Percentiles rank a stretch among this genome's conserved stretches.
Conservation (phyloP, 83 land plant genomes). For the Larix sibirica region DNA sequence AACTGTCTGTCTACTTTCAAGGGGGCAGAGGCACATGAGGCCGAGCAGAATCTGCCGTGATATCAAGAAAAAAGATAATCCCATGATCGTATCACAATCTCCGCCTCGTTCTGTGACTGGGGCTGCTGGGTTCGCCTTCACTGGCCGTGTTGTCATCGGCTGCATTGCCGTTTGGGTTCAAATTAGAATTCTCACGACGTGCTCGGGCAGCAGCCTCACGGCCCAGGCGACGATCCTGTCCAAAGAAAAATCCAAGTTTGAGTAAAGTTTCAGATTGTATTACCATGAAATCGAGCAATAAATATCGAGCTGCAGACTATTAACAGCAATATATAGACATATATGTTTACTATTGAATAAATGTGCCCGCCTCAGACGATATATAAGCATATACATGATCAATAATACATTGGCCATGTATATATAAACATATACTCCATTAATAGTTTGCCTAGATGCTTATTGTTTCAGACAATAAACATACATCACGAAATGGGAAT, state of each 20-base stretch:
- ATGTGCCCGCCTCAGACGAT: too few species aligned
- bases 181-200: not conserved
- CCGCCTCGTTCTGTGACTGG: conserved; percentile 16
- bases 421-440: too few species aligned
- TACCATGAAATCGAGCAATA: too few species aligned
- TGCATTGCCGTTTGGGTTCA: conserved; percentile 9
- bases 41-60: too few species aligned
- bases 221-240: not conserved
- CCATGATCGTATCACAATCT: not conserved
- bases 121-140: conserved; percentile 7
- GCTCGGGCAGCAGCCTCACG: conserved; percentile 15
- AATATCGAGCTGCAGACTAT: too few species aligned
- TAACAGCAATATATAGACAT: too few species aligned
- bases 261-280: not conserved
- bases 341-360: too few species aligned
- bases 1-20: not conserved
- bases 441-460: too few species aligned
- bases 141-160: not conserved
- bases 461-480: not conserved
- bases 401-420: too few species aligned
- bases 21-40: not conserved
- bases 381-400: too few species aligned
- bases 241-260: not conserved
- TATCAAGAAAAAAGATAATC: not conserved
- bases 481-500: conserved; percentile 62